Base-by-base conservation (phyloP, 208 protist genomes). In the Trypanosoma theileri region DNA sequence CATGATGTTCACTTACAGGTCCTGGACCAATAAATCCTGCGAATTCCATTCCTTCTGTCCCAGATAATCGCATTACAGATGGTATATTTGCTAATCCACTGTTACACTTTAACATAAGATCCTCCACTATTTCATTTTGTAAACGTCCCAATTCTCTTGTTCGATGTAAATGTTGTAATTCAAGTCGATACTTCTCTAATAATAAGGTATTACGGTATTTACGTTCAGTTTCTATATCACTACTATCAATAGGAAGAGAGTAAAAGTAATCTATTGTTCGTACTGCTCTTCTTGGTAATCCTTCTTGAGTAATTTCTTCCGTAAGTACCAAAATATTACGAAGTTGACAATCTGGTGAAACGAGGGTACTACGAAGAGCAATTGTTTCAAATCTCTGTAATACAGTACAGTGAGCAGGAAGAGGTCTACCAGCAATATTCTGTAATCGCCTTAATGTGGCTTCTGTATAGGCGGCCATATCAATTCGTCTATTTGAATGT, bases 331-430 rank as follows among this genome's bases (percentile, higher is more conserved):
- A 69, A 55, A 96, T 86, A 66, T 91, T 93, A 26, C 80, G 66
- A 12, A 87, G 60, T 75, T 96, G 90, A 87, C 86, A 92, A 59
- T 82, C 66, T 6, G 83, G 74, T 16, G 87, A 84, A 13, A 84
- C 79, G 16, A 96, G 74, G 51, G 85, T 80, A 67, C 81, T 88
- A 48, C 90, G 90, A 7, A 85, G 66, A 8, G 87, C 74, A 59
- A 96, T 88, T 16, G 79, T 82, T 69, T 84, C 66, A 66, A 91
- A 86, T 31, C 77, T 84, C 65, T 96, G 90, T 31, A 92, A 69
- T 9, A 86, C 73, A 4, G 78, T 87, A 69, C 72, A 82, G 41
- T 79, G 77, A 12, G 64, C 64, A 12, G 87, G 80, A 52, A 96
- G 65, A 6, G 80, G 73, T 0, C 87, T 79, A 45, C 77, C 82